phyloP scores from a whole-genome alignment of 169 alveolate species.

The Plasmodium gaboni region DNA sequence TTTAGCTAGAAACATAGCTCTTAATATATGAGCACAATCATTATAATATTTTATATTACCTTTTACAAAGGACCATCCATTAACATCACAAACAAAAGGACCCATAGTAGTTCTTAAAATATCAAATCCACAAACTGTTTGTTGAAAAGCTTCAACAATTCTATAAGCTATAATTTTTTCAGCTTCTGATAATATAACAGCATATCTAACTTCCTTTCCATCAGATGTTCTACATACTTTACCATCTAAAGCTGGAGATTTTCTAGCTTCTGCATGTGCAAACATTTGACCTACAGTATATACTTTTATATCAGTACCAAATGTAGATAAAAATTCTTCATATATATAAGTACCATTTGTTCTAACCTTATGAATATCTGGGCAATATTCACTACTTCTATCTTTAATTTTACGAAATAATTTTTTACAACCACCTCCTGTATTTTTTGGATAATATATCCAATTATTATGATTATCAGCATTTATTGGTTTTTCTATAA shows the following conservation, averaged over 20 bases:
- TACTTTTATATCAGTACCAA: constrained; percentile 98
- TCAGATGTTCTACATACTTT: constrained; percentile 90
- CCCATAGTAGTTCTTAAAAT: constrained; percentile 92
- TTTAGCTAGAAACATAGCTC: constrained; percentile 84
- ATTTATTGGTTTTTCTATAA: constrained; percentile 97
- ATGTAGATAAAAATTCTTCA: constrained; percentile 95
- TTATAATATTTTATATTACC: constrained; percentile 94
- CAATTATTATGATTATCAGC: constrained; percentile 98
- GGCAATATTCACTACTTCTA: constrained; percentile 89
- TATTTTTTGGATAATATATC: constrained; percentile 94
- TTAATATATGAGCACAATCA: constrained; percentile 93
- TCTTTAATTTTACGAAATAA: constrained; percentile 91
- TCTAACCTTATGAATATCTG: constrained; percentile 90
- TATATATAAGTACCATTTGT: constrained; percentile 94
- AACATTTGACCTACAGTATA: constrained; percentile 97
- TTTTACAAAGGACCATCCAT: constrained; percentile 98
- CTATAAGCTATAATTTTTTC: constrained; percentile 95
- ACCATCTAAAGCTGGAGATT: constrained; percentile 96
- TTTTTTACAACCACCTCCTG: constrained; percentile 96
- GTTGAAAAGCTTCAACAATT: constrained; percentile 94
- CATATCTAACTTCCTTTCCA: constrained; percentile 97
- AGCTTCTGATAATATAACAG: constrained; percentile 94
- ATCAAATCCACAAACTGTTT: constrained; percentile 95
- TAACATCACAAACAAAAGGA: constrained; percentile 98
- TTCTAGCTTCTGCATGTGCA: constrained; percentile 99